Percentiles rank a stretch among this genome's conserved stretches.
These are phyloP conservation scores for Allantophomopsis lycopodina DNA, from an alignment of 2,329 filamentous ascomycete species.

Conservation along the genomic window DNA sequence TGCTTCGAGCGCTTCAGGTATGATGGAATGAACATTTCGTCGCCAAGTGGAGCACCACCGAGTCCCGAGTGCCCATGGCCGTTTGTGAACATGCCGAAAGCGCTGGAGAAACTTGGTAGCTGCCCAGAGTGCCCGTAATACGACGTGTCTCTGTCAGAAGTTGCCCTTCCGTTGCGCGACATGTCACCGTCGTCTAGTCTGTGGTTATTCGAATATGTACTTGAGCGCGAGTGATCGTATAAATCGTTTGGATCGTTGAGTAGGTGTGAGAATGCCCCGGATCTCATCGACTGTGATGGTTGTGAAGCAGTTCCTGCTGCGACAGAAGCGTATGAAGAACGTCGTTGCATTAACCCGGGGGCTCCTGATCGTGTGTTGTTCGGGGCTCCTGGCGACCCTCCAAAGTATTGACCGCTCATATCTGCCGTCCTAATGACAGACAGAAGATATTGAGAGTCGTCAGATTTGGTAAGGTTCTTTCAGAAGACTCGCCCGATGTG, in stretches of 20 bases:
- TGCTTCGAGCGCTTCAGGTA: conserved; percentile 72
- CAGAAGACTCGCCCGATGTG: too few species aligned
- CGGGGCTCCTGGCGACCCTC: conserved; percentile 16
- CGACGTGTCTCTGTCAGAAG: conserved; percentile 10
- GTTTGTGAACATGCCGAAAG: conserved; percentile 16
- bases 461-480: too few species aligned
- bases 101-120: conserved; percentile 18
- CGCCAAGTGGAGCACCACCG: conserved; percentile 8
- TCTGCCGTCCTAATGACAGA: too few species aligned
- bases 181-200: conserved; percentile 14
- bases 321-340: conserved; percentile 49
- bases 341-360: conserved; percentile 27
- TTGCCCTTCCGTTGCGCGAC: conserved; percentile 9
- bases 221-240: conserved; percentile 7
- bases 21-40: conserved; percentile 66
- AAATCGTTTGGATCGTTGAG: conserved; percentile 12
- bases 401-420: conserved; percentile 2
- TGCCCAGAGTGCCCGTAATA: conserved; percentile 14
- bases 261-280: conserved; percentile 16
- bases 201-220: conserved; percentile 6
- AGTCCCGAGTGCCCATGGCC: conserved; percentile 11
- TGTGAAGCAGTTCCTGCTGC: conserved; percentile 32
- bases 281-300: conserved; percentile 9
- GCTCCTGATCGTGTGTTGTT: conserved; percentile 19
- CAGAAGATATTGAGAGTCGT: too few species aligned